phyloP scores from a whole-genome alignment of 345 rosid species.

The Cardamine chenopodiifolia region DNA sequence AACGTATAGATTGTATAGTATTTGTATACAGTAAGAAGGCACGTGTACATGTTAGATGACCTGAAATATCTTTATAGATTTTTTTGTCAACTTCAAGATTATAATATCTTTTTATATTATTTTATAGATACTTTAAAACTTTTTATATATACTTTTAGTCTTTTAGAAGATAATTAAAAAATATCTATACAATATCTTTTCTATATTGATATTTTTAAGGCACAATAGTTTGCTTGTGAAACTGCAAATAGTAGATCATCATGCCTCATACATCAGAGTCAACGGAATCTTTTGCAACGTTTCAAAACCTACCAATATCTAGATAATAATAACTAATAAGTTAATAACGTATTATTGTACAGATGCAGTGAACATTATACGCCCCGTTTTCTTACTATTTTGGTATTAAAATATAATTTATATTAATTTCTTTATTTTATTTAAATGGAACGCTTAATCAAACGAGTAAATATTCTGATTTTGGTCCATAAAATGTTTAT shows the following conservation, averaged over 20 bases:
- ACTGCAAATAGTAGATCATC: constrained; percentile 12
- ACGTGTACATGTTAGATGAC: constrained; percentile 25
- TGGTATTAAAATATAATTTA: not conserved
- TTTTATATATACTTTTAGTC: no score
- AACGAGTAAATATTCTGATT: not conserved
- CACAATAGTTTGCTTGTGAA: constrained; percentile 12
- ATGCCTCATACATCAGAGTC: constrained; percentile 23
- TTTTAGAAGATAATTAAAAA: not conserved
- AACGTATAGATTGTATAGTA: not conserved
- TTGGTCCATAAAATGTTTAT: no score
- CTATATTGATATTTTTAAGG: not conserved
- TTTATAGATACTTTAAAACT: not conserved
- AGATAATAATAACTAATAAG: not conserved
- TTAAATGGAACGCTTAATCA: not conserved
- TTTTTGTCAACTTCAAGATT: no score
- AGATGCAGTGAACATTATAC: constrained; percentile 33
- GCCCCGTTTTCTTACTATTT: not conserved
- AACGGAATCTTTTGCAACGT: constrained; percentile 18
- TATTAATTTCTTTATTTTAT: no score
- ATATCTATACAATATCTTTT: constrained; percentile 22
- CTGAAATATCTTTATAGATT: constrained; percentile 1
- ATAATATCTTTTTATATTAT: not conserved
- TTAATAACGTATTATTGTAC: not conserved
- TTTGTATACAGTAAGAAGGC: not conserved
- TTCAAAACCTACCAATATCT: constrained; percentile 33